phyloP scores from a whole-genome alignment of 2,329 filamentous ascomycete species.

The Beauveria pseudobassiana region DNA sequence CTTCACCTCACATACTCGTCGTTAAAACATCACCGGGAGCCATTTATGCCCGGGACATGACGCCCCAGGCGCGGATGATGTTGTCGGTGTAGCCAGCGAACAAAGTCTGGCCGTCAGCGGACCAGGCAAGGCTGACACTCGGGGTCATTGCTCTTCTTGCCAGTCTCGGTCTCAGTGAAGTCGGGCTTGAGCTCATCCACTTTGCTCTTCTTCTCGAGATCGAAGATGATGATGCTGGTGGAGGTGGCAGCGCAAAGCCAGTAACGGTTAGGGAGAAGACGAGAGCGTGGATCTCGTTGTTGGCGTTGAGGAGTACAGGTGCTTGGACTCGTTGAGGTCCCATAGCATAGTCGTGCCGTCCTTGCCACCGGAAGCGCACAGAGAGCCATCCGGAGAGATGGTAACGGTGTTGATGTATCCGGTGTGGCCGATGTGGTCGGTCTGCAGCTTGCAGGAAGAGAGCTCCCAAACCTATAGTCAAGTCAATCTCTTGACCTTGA shows the following conservation, averaged over 20 bases:
- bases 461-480: slow-evolving; percentile 88
- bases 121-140: slow-evolving; percentile 99
- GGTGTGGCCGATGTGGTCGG: slow-evolving; percentile 99
- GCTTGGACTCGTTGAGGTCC: slow-evolving; percentile 99
- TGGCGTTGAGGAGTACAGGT: slow-evolving; percentile 99
- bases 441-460: slow-evolving; percentile 98
- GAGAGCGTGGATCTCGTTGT: slow-evolving; percentile 99
- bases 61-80: slow-evolving; percentile 96
- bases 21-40: slow-evolving; percentile 14
- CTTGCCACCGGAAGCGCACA: slow-evolving; percentile 98
- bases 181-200: slow-evolving; percentile 99
- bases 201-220: slow-evolving; percentile 99
- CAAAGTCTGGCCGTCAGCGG: slow-evolving; percentile 95
- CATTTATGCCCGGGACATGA: slow-evolving; percentile 83
- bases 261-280: slow-evolving; percentile 99
- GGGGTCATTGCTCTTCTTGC: slow-evolving; percentile 98
- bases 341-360: slow-evolving; percentile 99
- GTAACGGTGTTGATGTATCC: slow-evolving; percentile 99
- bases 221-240: slow-evolving; percentile 99
- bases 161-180: slow-evolving; percentile 85
- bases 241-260: slow-evolving; percentile 98
- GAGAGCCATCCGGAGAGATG: slow-evolving; percentile 98
- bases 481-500: background rate
- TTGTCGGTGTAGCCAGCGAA: slow-evolving; percentile 99
- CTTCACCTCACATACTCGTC: slow-evolving; percentile 18